Conservation (phyloP, 2,329 filamentous ascomycete genomes). For the Fusarium neocosmosporiellum region DNA sequence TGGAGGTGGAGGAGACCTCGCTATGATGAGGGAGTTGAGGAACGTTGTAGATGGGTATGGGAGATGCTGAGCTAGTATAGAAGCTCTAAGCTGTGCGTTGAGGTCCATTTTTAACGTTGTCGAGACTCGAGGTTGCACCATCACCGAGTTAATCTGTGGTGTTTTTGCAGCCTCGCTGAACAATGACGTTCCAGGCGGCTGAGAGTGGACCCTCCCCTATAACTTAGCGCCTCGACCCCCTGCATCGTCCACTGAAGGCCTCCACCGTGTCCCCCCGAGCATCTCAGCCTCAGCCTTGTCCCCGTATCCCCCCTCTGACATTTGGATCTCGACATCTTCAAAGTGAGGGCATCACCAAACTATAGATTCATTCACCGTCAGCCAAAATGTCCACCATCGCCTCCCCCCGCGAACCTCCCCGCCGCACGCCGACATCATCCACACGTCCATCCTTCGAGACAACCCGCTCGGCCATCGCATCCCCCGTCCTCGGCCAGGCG, state of each 20-base stretch:
- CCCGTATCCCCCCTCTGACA: conserved; percentile 1
- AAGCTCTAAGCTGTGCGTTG: conserved; percentile 60
- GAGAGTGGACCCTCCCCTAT: conserved; percentile 29
- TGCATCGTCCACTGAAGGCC: conserved; percentile 31
- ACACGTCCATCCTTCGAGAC: conserved; percentile 78
- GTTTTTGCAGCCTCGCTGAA: conserved; percentile 35
- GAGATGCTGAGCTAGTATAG: conserved; percentile 65
- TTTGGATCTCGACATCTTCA: background rate
- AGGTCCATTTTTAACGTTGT: conserved; percentile 45
- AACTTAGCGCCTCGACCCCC: conserved; percentile 31
- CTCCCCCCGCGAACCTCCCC: conserved; percentile 69
- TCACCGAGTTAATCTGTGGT: background rate
- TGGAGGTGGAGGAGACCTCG: conserved; percentile 67
- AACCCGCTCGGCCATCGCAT: conserved; percentile 69
- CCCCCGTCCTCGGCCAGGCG: conserved; percentile 53
- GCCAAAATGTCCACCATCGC: conserved; percentile 72
- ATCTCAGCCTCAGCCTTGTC: conserved; percentile 21
- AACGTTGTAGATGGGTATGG: conserved; percentile 66
- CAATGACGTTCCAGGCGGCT: conserved; percentile 42
- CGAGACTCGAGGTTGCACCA: background rate
- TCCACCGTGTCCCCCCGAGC: conserved; percentile 34
- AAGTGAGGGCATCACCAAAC: background rate
- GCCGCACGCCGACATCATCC: conserved; percentile 75
- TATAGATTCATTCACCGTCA: background rate
- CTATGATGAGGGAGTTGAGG: conserved; percentile 71